Conservation (phyloP, 306 rosid genomes). For the Medicago ruthenica region DNA sequence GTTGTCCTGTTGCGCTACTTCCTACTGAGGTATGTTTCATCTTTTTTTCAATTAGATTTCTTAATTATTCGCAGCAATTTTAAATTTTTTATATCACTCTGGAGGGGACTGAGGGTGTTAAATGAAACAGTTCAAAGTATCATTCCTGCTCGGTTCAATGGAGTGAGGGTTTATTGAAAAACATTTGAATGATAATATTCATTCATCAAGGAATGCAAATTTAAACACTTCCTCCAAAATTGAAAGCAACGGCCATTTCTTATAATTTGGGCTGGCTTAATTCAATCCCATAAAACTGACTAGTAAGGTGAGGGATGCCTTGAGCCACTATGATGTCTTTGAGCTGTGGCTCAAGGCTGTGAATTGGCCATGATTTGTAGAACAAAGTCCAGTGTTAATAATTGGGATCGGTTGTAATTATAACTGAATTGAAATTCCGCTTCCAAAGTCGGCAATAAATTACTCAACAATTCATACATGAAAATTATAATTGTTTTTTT, state of each 20-base stretch:
- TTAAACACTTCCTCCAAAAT: no score
- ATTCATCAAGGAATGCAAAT: no score
- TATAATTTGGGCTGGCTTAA: no score
- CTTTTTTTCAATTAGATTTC: background rate
- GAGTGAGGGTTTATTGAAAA: background rate
- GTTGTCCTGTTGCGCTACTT: constrained; percentile 80
- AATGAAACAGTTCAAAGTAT: background rate
- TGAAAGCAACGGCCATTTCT: no score
- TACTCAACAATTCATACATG: background rate
- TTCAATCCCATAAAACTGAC: no score
- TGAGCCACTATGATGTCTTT: no score
- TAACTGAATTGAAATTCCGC: background rate
- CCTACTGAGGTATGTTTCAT: constrained; percentile 78
- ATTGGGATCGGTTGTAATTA: background rate
- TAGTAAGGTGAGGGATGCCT: no score
- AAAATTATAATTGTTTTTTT: background rate
- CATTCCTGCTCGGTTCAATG: background rate
- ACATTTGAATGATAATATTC: no score
- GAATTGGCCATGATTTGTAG: no score
- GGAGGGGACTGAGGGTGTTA: background rate
- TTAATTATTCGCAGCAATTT: background rate
- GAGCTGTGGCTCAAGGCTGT: no score
- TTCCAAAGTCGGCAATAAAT: background rate
- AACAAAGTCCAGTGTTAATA: background rate
- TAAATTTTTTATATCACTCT: background rate